A percentile compares a stretch with the other conserved stretches of the same genome.
Conservation (phyloP, 2,329 filamentous ascomycete genomes). For the Pseudogymnoascus sp. region DNA sequence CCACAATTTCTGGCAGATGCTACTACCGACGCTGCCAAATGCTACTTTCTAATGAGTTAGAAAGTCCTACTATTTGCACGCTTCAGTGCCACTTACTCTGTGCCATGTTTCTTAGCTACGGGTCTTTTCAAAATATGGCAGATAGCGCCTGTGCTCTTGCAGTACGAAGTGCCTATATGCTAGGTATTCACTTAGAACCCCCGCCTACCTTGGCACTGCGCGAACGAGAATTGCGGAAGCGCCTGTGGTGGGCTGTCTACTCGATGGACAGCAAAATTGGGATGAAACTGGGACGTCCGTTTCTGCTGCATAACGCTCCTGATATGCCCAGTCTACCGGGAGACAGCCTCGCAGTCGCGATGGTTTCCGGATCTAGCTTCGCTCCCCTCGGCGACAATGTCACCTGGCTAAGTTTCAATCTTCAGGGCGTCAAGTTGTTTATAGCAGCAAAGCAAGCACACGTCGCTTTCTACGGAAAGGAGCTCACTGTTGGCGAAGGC, state of each 20-base stretch:
- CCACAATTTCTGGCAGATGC: constrained; percentile 31
- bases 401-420: constrained; percentile 28
- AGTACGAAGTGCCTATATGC: constrained; percentile 31
- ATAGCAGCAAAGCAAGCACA: constrained; percentile 26
- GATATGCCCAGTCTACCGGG: constrained; percentile 28
- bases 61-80: constrained; percentile 32
- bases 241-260: constrained; percentile 41
- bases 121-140: constrained; percentile 33
- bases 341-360: constrained; percentile 25
- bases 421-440: constrained; percentile 27
- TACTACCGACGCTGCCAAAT: constrained; percentile 34
- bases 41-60: constrained; percentile 30
- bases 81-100: constrained; percentile 35
- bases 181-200: constrained; percentile 35
- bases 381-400: constrained; percentile 24
- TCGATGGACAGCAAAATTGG: constrained; percentile 33
- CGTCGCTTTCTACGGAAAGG: constrained; percentile 26
- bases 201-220: constrained; percentile 23
- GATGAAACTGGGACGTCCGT: constrained; percentile 33
- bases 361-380: constrained; percentile 24
- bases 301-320: constrained; percentile 22
- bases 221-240: constrained; percentile 33
- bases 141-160: constrained; percentile 29
- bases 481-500: constrained; percentile 14
- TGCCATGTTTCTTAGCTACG: constrained; percentile 33